A percentile compares a stretch with the other conserved stretches of the same genome.
phyloP scores from a whole-genome alignment of 2,329 filamentous ascomycete species.

The Colletotrichum musae region DNA sequence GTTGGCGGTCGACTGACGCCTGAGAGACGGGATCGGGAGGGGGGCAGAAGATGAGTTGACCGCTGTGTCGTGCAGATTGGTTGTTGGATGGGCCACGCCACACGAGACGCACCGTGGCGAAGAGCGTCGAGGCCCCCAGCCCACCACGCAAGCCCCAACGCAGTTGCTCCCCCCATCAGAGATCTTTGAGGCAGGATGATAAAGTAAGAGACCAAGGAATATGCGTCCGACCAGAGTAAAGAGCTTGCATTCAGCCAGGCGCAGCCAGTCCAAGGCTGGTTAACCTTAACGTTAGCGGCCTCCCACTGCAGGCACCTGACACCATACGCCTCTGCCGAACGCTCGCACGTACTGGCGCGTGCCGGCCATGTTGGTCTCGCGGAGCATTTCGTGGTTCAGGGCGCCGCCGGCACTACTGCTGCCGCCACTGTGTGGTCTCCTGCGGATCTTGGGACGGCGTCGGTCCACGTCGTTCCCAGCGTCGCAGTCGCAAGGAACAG shows the following conservation, averaged over 20 bases:
- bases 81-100: conserved; percentile 17
- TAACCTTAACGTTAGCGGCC: conserved; percentile 40
- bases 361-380: conserved; percentile 10
- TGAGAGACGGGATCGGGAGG: conserved; percentile 13
- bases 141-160: not conserved
- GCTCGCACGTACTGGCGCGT: conserved; percentile 35
- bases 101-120: conserved; percentile 13
- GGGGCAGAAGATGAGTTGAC: conserved; percentile 29
- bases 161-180: not conserved
- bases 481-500: conserved; percentile 38
- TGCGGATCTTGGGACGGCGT: conserved; percentile 32
- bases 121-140: conserved; percentile 16
- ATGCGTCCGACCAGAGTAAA: conserved; percentile 13
- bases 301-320: conserved; percentile 39
- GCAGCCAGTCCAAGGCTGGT: conserved; percentile 37
- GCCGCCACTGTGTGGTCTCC: conserved; percentile 12
- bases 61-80: conserved; percentile 20
- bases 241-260: conserved; percentile 22
- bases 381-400: conserved; percentile 27
- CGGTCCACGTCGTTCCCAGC: conserved; percentile 28
- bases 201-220: not conserved
- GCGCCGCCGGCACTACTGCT: conserved; percentile 12
- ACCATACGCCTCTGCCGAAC: conserved; percentile 40
- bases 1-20: conserved; percentile 6
- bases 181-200: not conserved